Base-by-base conservation (phyloP, 306 rosid species). In the Prunus davidiana region DNA sequence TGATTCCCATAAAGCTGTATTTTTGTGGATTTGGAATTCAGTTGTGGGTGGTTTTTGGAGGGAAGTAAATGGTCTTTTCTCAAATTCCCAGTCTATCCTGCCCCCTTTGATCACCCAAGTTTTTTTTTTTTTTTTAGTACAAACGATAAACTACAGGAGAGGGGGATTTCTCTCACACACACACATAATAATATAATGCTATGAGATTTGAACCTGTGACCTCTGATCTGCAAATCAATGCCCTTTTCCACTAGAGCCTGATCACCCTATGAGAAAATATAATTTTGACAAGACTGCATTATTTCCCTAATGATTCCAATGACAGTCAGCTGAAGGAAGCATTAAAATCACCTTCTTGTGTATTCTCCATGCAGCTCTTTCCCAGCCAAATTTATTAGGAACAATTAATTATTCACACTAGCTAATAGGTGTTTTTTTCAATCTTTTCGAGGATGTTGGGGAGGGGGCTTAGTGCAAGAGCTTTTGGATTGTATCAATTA, bases 281-380 rank as follows among this genome's bases (percentile, higher is more conserved):
- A 57, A 73, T 62, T 38, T 63, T 77, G 72, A 75, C 76, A 70
- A 70, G 79, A 76, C 74, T 76, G 50, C 86, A 90, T 82, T 68
- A 87, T 84, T 82, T 78, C 75, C 52, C 71, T 64, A 66, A 76
- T 69, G 81, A 79, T 77, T 81, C 86, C 78, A 75, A 72, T 69
- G 50, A 71, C 78, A 78, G 83, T 74, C 32, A 61, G 69, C 47
- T 60, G 69, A 52, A 49, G 16, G 27, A 55, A 73, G 9, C 56
- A 76, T 74, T 60, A 79, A 55, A 43, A 25, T 12, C 27, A 16
- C 50, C 1, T 16, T 4, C 45, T 30, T 52, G 46, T 22, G 25
- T 49, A 47, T 69, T 63, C 32, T 3, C 71, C 56, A 16, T 38
- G 16, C 72, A 51, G 67, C 55, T 77, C 41, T 54, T 45, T 4